Percentiles rank a stretch among this genome's conserved stretches.
Conservation (phyloP, 2,329 filamentous ascomycete species). For the Leptographium wingfieldii region DNA sequence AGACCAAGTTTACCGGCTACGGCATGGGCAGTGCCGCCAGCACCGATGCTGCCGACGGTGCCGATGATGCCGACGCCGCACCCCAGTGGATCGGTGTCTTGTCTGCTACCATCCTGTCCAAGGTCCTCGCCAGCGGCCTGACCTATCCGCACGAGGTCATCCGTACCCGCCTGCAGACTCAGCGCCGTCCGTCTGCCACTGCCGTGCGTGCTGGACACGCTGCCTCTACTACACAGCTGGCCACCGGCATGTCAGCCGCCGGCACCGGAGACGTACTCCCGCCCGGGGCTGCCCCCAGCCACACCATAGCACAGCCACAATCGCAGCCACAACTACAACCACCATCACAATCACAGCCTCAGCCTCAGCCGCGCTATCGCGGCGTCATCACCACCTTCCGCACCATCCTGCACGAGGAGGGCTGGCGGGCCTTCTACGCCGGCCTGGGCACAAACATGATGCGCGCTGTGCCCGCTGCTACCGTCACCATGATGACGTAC, state of each 20-base stretch:
- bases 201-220: constrained; percentile 18
- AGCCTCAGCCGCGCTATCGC: constrained; percentile 45
- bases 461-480: constrained; percentile 84
- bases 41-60: not conserved
- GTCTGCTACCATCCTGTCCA: constrained; percentile 81
- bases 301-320: not conserved
- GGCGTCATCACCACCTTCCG: constrained; percentile 73
- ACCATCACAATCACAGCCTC: not conserved
- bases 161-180: constrained; percentile 84
- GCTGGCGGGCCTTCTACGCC: constrained; percentile 93
- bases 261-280: constrained; percentile 16
- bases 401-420: constrained; percentile 80
- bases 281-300: not conserved
- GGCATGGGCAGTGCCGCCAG: constrained; percentile 51
- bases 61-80: constrained; percentile 31
- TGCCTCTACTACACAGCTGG: not conserved
- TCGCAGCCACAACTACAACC: not conserved
- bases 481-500: constrained; percentile 95
- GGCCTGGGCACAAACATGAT: constrained; percentile 98
- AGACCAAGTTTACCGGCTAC: constrained; percentile 77
- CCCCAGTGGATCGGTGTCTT: constrained; percentile 76
- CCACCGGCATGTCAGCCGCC: constrained; percentile 11
- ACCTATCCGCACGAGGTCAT: constrained; percentile 98
- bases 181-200: constrained; percentile 50
- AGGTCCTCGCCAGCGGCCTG: constrained; percentile 83